These are phyloP conservation scores for Ganoderma boninense DNA, from an alignment of 1,284 basidiomycete genomes.

Conservation along the genomic window DNA sequence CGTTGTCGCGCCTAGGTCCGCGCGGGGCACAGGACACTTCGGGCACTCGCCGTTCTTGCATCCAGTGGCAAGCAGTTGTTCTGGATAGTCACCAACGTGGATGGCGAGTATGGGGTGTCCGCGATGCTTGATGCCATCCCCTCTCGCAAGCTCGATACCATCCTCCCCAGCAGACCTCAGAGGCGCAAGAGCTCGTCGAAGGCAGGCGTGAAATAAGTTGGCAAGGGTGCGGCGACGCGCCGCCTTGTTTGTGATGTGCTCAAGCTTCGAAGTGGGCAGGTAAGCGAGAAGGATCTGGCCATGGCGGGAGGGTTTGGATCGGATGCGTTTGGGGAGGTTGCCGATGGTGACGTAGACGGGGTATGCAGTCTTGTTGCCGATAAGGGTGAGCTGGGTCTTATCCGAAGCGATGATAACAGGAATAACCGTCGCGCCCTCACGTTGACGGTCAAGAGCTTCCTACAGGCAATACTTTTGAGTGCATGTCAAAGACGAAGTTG, in stretches of 20 bases:
- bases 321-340: conserved; percentile 44
- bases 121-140: too few species aligned
- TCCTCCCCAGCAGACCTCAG: too few species aligned
- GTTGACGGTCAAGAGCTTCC: conserved; percentile 30
- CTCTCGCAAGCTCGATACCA: too few species aligned
- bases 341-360: conserved; percentile 51
- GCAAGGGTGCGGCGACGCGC: too few species aligned
- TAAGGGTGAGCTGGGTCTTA: conserved; percentile 47
- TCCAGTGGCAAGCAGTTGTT: too few species aligned
- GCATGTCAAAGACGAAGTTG: conserved; percentile 23
- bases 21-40: too few species aligned
- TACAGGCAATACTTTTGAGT: conserved; percentile 46
- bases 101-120: too few species aligned
- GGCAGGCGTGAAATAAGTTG: too few species aligned
- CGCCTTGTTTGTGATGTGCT: conserved; percentile 38
- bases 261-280: conserved; percentile 47
- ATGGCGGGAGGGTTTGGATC: conserved; percentile 38
- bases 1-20: too few species aligned
- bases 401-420: conserved; percentile 43
- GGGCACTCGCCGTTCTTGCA: too few species aligned
- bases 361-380: conserved; percentile 47
- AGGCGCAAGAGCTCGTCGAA: too few species aligned
- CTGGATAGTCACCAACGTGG: too few species aligned
- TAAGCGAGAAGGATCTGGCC: conserved; percentile 49
- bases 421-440: conserved; percentile 13